These are phyloP conservation scores for Jaltomata sinuosa DNA, from an alignment of 257 asterid genomes.

Conservation along the genomic window DNA sequence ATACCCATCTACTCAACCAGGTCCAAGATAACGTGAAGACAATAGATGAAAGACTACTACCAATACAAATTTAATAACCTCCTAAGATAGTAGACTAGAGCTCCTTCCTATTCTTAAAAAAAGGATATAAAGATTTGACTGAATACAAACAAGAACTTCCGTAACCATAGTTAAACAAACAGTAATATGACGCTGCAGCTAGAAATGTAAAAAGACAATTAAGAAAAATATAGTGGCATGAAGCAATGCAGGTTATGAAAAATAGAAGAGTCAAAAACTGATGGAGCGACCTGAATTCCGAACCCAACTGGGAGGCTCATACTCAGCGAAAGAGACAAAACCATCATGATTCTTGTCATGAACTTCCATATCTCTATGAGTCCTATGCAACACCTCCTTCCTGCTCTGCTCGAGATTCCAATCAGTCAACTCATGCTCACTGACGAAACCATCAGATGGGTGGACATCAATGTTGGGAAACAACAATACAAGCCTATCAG, in stretches of 20 bases:
- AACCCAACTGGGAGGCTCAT: conserved; percentile 91
- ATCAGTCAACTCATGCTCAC: conserved; percentile 55
- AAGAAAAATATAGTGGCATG: not conserved
- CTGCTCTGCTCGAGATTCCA: conserved; percentile 76
- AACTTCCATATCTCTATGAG: conserved; percentile 77
- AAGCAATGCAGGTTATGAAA: not conserved
- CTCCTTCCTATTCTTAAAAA: not conserved
- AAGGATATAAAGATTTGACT: not conserved
- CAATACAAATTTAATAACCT: not conserved
- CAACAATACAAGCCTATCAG: conserved; percentile 56
- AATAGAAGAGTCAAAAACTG: not conserved
- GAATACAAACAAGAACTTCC: not conserved
- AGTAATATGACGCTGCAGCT: not conserved
- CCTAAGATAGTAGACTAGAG: not conserved
- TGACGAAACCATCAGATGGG: conserved; percentile 70
- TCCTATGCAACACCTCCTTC: conserved; percentile 76
- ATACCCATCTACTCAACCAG: not conserved
- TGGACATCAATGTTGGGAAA: conserved; percentile 82
- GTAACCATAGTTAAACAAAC: not conserved
- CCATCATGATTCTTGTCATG: conserved; percentile 92
- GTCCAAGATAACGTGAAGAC: not conserved
- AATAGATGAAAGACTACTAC: not conserved
- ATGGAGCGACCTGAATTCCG: conserved; percentile 38
- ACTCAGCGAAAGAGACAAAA: conserved; percentile 63
- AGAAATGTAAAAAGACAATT: not conserved